Base-by-base conservation (phyloP, 176 grass and related monocot species). In the Carex littledalei region DNA sequence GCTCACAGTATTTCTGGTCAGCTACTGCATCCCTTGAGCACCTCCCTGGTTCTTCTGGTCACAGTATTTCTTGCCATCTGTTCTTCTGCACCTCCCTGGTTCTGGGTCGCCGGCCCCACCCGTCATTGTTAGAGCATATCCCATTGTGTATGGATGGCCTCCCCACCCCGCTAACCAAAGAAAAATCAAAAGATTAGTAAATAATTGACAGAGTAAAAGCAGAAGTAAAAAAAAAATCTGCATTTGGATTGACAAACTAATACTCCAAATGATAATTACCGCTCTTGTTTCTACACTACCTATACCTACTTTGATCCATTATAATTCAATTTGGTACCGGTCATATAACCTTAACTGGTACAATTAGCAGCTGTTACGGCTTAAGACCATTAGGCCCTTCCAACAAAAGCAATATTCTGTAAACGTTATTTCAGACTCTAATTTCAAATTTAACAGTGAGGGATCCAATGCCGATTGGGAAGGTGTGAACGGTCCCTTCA, bases 1-100 rank as follows among this genome's bases (percentile, higher is more conserved):
- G 91, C 89, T 98, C 95, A 14, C 95, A 98, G 86, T 98, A 98
- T 91, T 98, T 98, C 83, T 98, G 95, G 87, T 98, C 95, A 39
- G 89, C 88, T 80, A 98, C 95, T 3, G 95, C 95, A 65, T 98
- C 95, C 91, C 93, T 92, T 62, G 95, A 98, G 88, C 95, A 98
- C 83, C 95, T 93, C 95, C 95, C 24, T 24, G 24, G 24, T 24
- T 24, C 24, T 24, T 24, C 24, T 24, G 24, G 24, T 24, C 24
- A 24, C 24, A 24, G 0, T 24, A 98, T 93, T 98, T 98, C 89
- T 98, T 98, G 78, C 95, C 95, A 81, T 98, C 95, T 0, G 95
- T 98, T 60, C 95, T 90, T 82, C 95, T 93, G 84, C 95, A 98
- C 65, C 95, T 89, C 13, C 95, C 95, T 16, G 95, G 95, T 85